Percentiles rank a stretch among this genome's conserved stretches.
Evolutionary conservation across 352 stramenopile species (phyloP).

Genomic region (Globisporangium echinulatum): DNA sequence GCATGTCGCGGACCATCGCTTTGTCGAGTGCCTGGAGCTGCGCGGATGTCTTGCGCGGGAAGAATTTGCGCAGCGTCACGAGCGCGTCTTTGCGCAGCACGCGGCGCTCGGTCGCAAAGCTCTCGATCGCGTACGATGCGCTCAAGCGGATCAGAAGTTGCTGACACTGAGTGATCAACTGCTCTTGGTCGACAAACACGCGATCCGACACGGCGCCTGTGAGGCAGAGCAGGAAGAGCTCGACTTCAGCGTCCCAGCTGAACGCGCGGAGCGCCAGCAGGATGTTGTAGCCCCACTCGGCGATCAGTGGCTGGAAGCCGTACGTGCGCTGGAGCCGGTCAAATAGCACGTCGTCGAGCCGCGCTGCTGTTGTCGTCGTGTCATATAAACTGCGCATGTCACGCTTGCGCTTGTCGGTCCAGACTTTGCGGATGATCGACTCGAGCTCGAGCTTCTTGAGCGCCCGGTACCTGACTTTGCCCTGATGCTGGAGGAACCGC

Average conservation of each 20-base stretch:
- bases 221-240: slow-evolving; percentile 70
- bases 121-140: slow-evolving; percentile 48
- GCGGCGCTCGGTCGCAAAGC: slow-evolving; percentile 39
- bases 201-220: slow-evolving; percentile 61
- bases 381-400: slow-evolving; percentile 44
- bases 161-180: slow-evolving; percentile 50
- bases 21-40: slow-evolving; percentile 76
- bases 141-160: slow-evolving; percentile 37
- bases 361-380: slow-evolving; percentile 13
- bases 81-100: slow-evolving; percentile 72
- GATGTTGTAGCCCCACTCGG: slow-evolving; percentile 86
- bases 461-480: slow-evolving; percentile 49
- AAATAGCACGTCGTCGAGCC: slow-evolving; percentile 62
- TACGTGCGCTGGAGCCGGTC: slow-evolving; percentile 78
- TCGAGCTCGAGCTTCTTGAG: slow-evolving; percentile 72
- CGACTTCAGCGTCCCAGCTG: slow-evolving; percentile 72
- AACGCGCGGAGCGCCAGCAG: slow-evolving; percentile 57
- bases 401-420: slow-evolving; percentile 67
- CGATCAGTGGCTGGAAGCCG: slow-evolving; percentile 73
- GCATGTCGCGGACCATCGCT: slow-evolving; percentile 68
- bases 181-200: slow-evolving; percentile 69
- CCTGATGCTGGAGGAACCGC: slow-evolving; percentile 67
- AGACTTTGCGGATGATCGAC: slow-evolving; percentile 61
- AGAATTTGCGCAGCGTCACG: slow-evolving; percentile 67
- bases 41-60: slow-evolving; percentile 63